A percentile compares a stretch with the other conserved stretches of the same genome.
phyloP scores from a whole-genome alignment of 2,329 filamentous ascomycete genomes.

The Sclerotinia glacialis region DNA sequence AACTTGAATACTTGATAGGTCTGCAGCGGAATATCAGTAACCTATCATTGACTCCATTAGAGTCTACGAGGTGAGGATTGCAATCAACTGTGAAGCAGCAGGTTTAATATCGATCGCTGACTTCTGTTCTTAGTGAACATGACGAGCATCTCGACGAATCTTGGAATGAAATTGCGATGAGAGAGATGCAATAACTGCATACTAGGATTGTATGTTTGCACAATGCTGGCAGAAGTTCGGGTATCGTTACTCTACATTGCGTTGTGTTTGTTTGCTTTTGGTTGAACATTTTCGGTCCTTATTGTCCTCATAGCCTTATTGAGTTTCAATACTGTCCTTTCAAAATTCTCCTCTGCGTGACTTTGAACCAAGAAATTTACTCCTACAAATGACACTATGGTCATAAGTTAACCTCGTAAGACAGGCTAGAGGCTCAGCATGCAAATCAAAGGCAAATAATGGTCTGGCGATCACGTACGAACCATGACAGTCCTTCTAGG shows the following conservation, averaged over 20 bases:
- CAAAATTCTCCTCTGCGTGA: not conserved
- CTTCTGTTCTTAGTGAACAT: not conserved
- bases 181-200: not conserved
- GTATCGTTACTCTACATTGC: not conserved
- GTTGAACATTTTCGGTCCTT: not conserved
- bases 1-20: not conserved
- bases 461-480: not conserved
- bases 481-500: not conserved
- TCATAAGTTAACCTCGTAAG: not conserved
- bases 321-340: not conserved
- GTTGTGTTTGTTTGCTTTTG: not conserved
- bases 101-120: not conserved
- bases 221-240: not conserved
- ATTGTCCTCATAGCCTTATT: too few species aligned
- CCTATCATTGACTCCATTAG: not conserved
- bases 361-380: not conserved
- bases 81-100: not conserved
- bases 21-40: not conserved
- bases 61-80: not conserved
- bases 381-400: not conserved
- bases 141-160: not conserved
- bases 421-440: not conserved
- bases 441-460: not conserved
- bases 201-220: not conserved
- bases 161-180: not conserved